Percentiles rank a stretch among this genome's conserved stretches.
These are phyloP conservation scores for Populus nigra DNA, from an alignment of 345 rosid genomes.

Conservation along the genomic window DNA sequence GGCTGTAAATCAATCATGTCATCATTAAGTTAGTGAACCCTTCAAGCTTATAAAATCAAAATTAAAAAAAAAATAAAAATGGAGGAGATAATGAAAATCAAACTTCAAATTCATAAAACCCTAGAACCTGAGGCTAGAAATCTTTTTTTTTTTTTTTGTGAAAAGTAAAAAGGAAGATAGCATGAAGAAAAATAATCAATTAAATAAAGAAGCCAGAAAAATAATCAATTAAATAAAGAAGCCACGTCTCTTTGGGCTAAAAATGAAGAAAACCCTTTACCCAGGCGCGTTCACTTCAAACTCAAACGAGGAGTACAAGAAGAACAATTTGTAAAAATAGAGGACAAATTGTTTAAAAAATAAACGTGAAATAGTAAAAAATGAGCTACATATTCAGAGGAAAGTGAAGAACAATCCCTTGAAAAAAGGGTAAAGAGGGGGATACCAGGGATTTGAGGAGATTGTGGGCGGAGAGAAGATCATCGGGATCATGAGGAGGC, in stretches of 20 bases:
- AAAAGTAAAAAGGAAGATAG: neutral
- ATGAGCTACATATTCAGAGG: neutral
- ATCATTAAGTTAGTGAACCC: neutral
- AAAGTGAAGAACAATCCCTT: neutral
- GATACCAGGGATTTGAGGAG: conserved; percentile 62
- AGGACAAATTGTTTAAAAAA: neutral
- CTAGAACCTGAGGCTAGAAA: neutral
- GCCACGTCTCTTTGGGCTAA: neutral
- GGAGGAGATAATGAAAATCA: neutral
- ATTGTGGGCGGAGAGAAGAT: conserved; percentile 42
- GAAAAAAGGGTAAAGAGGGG: neutral
- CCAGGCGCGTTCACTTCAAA: neutral
- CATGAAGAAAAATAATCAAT: too few relatives aligned
- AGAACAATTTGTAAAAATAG: neutral
- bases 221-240: neutral
- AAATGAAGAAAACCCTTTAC: neutral
- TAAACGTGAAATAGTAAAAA: neutral
- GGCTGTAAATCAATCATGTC: conserved; percentile 37
- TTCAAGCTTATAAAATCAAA: neutral
- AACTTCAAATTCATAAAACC: neutral
- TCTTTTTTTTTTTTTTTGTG: neutral
- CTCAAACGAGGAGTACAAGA: neutral
- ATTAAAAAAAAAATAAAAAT: neutral
- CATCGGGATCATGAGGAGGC: conserved; percentile 34
- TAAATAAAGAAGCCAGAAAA: neutral